A percentile compares a stretch with the other conserved stretches of the same genome.
Evolutionary conservation across 805 yeast species (phyloP).

Genomic region (Yamadazyma tumulicola): DNA sequence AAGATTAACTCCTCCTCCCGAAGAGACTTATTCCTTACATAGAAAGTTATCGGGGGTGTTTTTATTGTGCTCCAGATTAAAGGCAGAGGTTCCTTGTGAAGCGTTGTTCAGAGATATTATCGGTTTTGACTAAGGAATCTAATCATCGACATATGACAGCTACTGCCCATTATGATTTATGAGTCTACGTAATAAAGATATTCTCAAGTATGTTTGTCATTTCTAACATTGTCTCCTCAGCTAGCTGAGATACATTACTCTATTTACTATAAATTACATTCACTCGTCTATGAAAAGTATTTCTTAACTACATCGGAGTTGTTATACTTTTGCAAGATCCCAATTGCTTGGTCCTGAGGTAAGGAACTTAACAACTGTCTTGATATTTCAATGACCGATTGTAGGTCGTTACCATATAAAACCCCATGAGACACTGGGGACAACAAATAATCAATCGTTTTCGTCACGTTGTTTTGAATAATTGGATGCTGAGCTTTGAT

Average conservation of each 20-base stretch:
- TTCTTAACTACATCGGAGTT: slow-evolving; percentile 13
- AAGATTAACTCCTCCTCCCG: slow-evolving; percentile 95
- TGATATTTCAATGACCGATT: slow-evolving; percentile 55
- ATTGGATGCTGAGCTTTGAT: slow-evolving; percentile 61
- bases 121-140: slow-evolving; percentile 38
- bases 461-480: slow-evolving; percentile 51
- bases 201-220: no score
- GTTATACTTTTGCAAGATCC: slow-evolving; percentile 46
- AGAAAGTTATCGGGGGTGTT: slow-evolving; percentile 94
- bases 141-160: no score
- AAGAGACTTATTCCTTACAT: slow-evolving; percentile 95
- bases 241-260: slow-evolving; percentile 1
- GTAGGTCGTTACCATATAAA: slow-evolving; percentile 69
- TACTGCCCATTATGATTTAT: no score
- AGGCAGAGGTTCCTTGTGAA: slow-evolving; percentile 80
- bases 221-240: no score
- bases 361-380: slow-evolving; percentile 60
- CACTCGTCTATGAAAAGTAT: slow-evolving; percentile 7
- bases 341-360: slow-evolving; percentile 68
- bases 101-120: slow-evolving; percentile 73
- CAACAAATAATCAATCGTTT: slow-evolving; percentile 63
- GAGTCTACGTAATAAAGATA: no score
- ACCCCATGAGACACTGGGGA: slow-evolving; percentile 71
- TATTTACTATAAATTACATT: background rate
- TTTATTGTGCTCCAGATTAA: slow-evolving; percentile 78